Evolutionary conservation across 805 yeast genomes (phyloP), one percentile per base, ranked within the genome.

Genomic region (Hanseniaspora jakobsenii): DNA sequence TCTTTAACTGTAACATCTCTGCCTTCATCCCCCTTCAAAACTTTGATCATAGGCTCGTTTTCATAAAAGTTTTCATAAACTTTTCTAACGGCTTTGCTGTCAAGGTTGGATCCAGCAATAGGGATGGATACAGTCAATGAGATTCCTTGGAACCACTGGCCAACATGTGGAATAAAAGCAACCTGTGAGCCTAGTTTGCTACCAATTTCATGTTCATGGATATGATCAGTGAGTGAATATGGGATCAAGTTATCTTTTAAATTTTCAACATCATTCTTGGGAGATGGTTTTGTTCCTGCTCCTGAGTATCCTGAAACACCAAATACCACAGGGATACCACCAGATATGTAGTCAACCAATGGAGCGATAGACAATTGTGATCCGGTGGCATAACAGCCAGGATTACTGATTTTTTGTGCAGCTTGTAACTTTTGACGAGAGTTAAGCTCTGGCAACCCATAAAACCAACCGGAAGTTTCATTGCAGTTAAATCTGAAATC

Each of bases 341-440:
- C 64, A 32, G 77, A 68, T 56, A 73, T 73, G n/a, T n/a, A n/a
- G 38, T 77, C 75, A n/a, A 72, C 64, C 54, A 91, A 67, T 28
- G 98, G 99, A 38, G 89, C 78, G 59, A 91, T 78, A 12, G 94
- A 87, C 21, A 86, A 65, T 68, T 91, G 97, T 12, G 96, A 91
- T 48, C 93, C 96, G 36, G 99, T 91, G n/a, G 98, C 96, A 61
- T 87, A 91, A 69, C 99, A 91, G 38, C 98, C 99, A 2, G 99
- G 99, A 66, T 91, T 91, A 4, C 96, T 79, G 50, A 91, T 82
- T 60, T 81, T 83, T 56, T 72, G 70, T 16, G 97, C 89, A 12
- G 66, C 57, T 29, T 81, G 73, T 54, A 91, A 81, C 9, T 58
- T 58, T 8, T 66, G 58, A 60, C 98, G 77, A 52, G 76, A 71